Evolutionary conservation across 2,329 filamentous ascomycete species (phyloP), one percentile per base, ranked within the genome.

Genomic region (Thielaviopsis punctulata): DNA sequence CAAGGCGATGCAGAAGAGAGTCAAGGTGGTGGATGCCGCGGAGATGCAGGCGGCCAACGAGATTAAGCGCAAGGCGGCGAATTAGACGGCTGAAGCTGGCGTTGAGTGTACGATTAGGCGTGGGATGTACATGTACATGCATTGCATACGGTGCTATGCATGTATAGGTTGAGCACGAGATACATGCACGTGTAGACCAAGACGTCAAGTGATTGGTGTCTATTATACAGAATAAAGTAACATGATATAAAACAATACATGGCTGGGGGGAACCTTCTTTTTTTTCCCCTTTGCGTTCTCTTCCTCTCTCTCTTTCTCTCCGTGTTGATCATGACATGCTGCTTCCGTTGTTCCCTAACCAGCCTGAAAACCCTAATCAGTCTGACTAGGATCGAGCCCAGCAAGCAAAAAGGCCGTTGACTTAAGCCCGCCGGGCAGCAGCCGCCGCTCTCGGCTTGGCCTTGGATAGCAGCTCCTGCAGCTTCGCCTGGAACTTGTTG

Each of bases 1-100:
- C 59, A 71, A 71, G 64, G 56, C 69, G 54, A 72, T 74, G 65
- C 70, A 75, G 54, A 74, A 74, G 64, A 67, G 70, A 62, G 69
- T 77, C 65, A 68, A 68, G 60, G 67, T 66, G 52, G 69, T 79
- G 46, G 69, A 75, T 45, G 59, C 59, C 10, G 66, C 65, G 41
- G 75, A 79, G 66, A 72, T 73, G 60, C 67, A 70, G 60, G 63
- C 67, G 2, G 56, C 73, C 23, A 68, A 67, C 58, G 63, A 68
- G 61, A 59, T 71, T 15, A 62, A 61, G 55, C 54, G 55, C 19
- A 58, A 52, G 23, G 39, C 49, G 13, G 30, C 30, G 2, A 36
- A 36, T 15, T 36, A 36, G n/a, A 15, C 30, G 27, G n/a, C 13
- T 4, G 30, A 4, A 15, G 30, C 2, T 3, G 27, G 27, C 3